These are phyloP conservation scores for Fusarium torreyae DNA, from an alignment of 2,329 filamentous ascomycete genomes.

Conservation along the genomic window DNA sequence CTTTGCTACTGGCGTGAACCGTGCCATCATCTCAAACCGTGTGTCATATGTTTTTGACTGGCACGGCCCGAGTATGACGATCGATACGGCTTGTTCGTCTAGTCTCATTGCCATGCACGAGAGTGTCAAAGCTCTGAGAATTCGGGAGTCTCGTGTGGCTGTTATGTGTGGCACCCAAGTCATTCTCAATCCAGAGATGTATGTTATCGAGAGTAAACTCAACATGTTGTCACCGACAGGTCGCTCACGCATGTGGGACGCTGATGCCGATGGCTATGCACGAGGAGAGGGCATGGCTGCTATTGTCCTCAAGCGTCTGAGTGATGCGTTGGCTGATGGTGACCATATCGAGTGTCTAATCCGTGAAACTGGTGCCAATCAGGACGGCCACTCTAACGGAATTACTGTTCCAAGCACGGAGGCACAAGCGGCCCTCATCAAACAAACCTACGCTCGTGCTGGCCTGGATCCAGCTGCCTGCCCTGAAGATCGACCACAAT, in stretches of 20 bases:
- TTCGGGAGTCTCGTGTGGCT: slow-evolving; percentile 14
- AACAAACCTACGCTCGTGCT: too few species aligned
- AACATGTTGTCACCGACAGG: slow-evolving; percentile 15
- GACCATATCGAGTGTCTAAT: too few species aligned
- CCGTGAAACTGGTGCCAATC: too few species aligned
- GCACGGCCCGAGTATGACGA: slow-evolving; percentile 15
- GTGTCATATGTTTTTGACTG: slow-evolving; percentile 22
- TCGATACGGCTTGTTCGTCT: slow-evolving; percentile 26
- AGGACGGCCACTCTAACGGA: too few species aligned
- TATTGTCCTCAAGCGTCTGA: slow-evolving; percentile 21
- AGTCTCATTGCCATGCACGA: slow-evolving; percentile 20
- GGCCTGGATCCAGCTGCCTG: too few species aligned
- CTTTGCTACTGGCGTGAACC: slow-evolving; percentile 13
- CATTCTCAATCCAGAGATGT: slow-evolving; percentile 12
- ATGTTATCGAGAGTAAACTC: not conserved
- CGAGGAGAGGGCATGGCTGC: slow-evolving; percentile 24
- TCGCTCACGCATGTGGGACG: slow-evolving; percentile 18
- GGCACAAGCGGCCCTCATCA: too few species aligned
- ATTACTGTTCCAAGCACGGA: too few species aligned
- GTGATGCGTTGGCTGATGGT: too few species aligned
- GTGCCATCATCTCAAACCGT: slow-evolving; percentile 28
- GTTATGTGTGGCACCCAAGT: slow-evolving; percentile 8
- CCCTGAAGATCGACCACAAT: slow-evolving; percentile 11
- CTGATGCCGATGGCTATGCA: slow-evolving; percentile 18
- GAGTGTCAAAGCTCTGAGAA: slow-evolving; percentile 9